A percentile compares a stretch with the other conserved stretches of the same genome.
Evolutionary conservation across 2,329 filamentous ascomycete species (phyloP).

Genomic region (Nothophoma quercina): DNA sequence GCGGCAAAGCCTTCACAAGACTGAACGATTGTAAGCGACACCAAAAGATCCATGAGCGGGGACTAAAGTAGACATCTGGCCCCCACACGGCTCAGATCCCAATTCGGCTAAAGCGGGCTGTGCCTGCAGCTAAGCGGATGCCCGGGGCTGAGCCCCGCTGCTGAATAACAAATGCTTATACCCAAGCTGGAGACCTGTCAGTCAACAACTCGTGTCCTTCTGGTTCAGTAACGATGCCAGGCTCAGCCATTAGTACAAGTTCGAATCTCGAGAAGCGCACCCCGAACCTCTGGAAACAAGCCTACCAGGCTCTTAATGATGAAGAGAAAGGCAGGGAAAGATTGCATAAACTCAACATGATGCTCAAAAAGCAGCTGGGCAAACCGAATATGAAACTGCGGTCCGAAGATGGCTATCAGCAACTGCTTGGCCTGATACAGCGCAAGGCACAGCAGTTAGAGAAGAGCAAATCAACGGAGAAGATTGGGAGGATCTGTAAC

Average conservation of each 20-base stretch:
- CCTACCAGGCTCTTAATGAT: constrained; percentile 20
- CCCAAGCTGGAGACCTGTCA: neutral
- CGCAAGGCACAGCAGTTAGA: constrained; percentile 13
- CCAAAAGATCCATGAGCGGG: constrained; percentile 33
- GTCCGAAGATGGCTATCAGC: constrained; percentile 23
- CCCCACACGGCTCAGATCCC: constrained; percentile 7
- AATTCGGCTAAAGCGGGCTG: constrained; percentile 13
- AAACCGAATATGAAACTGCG: constrained; percentile 22
- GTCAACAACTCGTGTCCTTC: neutral
- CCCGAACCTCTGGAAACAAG: constrained; percentile 26
- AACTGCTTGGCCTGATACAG: constrained; percentile 19
- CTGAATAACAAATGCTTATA: neutral
- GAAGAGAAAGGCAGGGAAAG: constrained; percentile 22
- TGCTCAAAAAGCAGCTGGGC: constrained; percentile 22
- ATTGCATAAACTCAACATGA: constrained; percentile 21
- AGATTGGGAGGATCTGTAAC: constrained; percentile 17
- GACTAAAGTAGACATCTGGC: neutral
- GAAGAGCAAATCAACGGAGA: constrained; percentile 12
- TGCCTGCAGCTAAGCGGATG: constrained; percentile 3
- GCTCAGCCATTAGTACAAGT: neutral
- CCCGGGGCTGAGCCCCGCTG: constrained; percentile 8
- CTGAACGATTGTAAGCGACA: constrained; percentile 34
- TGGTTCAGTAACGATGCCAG: constrained; percentile 1
- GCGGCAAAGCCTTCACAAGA: constrained; percentile 37
- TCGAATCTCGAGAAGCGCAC: neutral